These are phyloP conservation scores for Amanita brunnescens DNA, from an alignment of 768 basidiomycete genomes.

Conservation along the genomic window DNA sequence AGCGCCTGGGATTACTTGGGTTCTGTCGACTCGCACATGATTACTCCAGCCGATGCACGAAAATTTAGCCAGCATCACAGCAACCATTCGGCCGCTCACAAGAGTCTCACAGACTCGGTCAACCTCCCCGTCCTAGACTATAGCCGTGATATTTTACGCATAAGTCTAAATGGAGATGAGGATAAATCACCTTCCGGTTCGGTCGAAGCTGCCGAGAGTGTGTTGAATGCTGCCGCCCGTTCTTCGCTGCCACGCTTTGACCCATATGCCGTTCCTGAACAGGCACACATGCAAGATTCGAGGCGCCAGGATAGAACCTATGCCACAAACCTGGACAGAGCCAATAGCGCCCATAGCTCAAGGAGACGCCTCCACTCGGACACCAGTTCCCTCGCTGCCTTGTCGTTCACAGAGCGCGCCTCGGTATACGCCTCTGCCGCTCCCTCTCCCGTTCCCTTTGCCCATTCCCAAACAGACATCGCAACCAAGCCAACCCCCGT, in stretches of 20 bases:
- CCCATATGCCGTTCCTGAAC: neutral
- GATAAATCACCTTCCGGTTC: slow-evolving; percentile 1
- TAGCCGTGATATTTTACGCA: neutral
- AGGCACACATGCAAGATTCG: neutral
- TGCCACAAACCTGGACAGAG: neutral
- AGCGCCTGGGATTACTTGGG: slow-evolving; percentile 22
- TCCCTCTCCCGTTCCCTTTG: no score
- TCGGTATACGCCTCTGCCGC: neutral
- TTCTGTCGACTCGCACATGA: slow-evolving; percentile 24
- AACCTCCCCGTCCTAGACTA: neutral
- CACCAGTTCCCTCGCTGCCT: neutral
- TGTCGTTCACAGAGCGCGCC: neutral
- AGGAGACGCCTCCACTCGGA: neutral
- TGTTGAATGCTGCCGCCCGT: neutral
- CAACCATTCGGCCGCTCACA: neutral
- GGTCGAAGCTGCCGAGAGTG: neutral
- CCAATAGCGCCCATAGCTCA: neutral
- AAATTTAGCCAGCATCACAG: neutral
- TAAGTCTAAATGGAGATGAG: slow-evolving; percentile 1
- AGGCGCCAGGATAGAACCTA: neutral
- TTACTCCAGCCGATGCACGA: neutral
- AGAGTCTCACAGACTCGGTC: neutral
- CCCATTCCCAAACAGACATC: neutral
- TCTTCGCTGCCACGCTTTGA: neutral
- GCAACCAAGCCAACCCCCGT: no score